Percentiles rank a stretch among this genome's conserved stretches.
These are phyloP conservation scores for Aspergillus bridgeri DNA, from an alignment of 495 filamentous ascomycete genomes.

Conservation along the genomic window DNA sequence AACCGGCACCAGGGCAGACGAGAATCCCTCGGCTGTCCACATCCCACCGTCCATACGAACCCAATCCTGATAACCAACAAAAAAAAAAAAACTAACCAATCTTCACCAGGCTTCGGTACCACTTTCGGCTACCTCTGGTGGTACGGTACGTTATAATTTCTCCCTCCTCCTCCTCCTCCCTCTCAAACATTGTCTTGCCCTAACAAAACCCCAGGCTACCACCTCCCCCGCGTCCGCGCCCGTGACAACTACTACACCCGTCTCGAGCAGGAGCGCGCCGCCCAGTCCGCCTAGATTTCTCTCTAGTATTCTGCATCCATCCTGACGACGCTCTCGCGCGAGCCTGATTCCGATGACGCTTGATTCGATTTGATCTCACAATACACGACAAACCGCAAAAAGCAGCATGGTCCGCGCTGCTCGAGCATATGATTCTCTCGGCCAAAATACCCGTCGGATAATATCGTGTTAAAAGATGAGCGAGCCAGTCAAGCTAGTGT, in stretches of 20 bases:
- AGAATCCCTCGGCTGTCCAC: background rate
- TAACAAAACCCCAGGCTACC: slow-evolving; percentile 55
- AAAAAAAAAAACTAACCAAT: slow-evolving; percentile 8
- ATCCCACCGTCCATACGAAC: background rate
- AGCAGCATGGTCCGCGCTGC: too few relatives aligned
- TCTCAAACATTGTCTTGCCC: background rate
- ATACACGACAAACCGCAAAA: too few relatives aligned
- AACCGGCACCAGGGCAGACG: background rate
- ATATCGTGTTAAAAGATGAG: background rate
- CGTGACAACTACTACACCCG: slow-evolving; percentile 75
- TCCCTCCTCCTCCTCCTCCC: slow-evolving; percentile 2
- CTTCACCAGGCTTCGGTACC: slow-evolving; percentile 57
- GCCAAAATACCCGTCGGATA: too few relatives aligned
- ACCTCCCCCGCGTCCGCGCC: slow-evolving; percentile 70
- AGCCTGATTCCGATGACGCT: too few relatives aligned
- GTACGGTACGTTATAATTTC: slow-evolving; percentile 62
- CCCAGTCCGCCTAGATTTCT: slow-evolving; percentile 31
- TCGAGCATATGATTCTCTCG: too few relatives aligned
- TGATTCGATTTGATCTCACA: too few relatives aligned
- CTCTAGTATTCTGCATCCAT: slow-evolving; percentile 7
- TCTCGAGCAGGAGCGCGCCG: slow-evolving; percentile 66
- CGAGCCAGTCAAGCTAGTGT: too few relatives aligned
- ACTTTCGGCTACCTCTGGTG: slow-evolving; percentile 74
- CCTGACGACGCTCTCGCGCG: too few relatives aligned
- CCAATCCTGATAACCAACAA: background rate